Evolutionary conservation across 805 yeast species (phyloP), one percentile per base, ranked within the genome.

Genomic region (Candida ficus): DNA sequence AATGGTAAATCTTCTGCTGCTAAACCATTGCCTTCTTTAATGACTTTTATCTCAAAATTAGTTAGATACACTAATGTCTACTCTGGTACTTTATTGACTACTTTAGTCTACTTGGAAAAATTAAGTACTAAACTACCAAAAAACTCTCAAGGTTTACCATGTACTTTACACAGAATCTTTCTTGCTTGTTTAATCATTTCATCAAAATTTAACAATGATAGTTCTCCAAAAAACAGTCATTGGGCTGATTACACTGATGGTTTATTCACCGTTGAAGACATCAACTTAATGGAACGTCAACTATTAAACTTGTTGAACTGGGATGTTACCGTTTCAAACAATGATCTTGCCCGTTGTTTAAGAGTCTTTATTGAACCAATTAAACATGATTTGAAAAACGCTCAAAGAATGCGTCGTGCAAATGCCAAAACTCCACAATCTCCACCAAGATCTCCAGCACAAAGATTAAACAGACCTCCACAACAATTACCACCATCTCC

Each of bases 221-320:
- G 83, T 6, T 78, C 86, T 11, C 89, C 91, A 45, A 78, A 81
- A 55, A 84, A 84, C 62, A 68, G 70, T 49, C 89, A 83, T 60
- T 84, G 95, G 95, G 79, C 87, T 30, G 75, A 72, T 50, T 81
- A 81, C 61, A 80, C 91, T 6, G 89, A 83, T 53, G 88, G 86
- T 2, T 67, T 84, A 31, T 83, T 84, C 62, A 65, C 70, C 35
- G 62, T 71, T 41, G 78, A 78, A 47, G 95, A 84, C 58, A 77
- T 84, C 48, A 83, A 83, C 60, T 66, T 83, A 46, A 84, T 84
- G 89, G 95, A 84, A 62, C 75, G 87, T 57, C 91, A 84, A 61
- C 64, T 84, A 44, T 66, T 83, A 38, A 76, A 70, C 54, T 66
- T 83, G 37, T 64, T 84, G 56, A 73, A 82, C 61, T 84, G 90